Percentiles rank a stretch among this genome's conserved stretches.
Conservation (phyloP, 2,329 filamentous ascomycete genomes). For the Fusarium gaditjirri region DNA sequence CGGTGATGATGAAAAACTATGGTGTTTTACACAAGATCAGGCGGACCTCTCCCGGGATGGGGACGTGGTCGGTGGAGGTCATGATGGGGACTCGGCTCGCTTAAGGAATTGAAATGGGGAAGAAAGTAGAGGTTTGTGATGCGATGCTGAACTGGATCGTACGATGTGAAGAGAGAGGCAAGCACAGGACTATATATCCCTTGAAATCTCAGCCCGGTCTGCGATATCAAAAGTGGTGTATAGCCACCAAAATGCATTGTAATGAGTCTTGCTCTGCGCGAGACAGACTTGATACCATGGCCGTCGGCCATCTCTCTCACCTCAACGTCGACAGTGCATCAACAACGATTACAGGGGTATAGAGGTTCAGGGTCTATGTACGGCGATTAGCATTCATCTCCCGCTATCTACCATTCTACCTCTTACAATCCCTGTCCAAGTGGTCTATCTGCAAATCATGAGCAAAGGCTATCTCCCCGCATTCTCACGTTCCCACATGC, state of each 20-base stretch:
- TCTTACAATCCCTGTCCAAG: not conserved
- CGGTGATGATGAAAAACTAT: not conserved
- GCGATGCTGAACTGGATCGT: not conserved
- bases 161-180: not conserved
- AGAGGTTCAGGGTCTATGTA: not conserved
- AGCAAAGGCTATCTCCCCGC: not conserved
- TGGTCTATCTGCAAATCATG: not conserved
- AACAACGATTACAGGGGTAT: not conserved
- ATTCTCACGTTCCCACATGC: not conserved
- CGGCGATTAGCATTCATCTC: not conserved
- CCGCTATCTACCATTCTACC: not conserved
- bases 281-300: slow-evolving; percentile 4
- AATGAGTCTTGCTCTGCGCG: not conserved
- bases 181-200: not conserved
- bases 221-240: not conserved
- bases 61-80: slow-evolving; percentile 5
- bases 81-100: slow-evolving; percentile 13
- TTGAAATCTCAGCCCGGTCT: not conserved
- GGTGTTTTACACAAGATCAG: slow-evolving; percentile 27
- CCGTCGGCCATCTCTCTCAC: not conserved
- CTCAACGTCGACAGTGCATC: not conserved
- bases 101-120: not conserved
- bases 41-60: slow-evolving; percentile 31
- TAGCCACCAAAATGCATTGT: not conserved
- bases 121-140: not conserved